Conservation (phyloP, 1,284 basidiomycete species). For the Erythrobasidium hasegawianum region DNA sequence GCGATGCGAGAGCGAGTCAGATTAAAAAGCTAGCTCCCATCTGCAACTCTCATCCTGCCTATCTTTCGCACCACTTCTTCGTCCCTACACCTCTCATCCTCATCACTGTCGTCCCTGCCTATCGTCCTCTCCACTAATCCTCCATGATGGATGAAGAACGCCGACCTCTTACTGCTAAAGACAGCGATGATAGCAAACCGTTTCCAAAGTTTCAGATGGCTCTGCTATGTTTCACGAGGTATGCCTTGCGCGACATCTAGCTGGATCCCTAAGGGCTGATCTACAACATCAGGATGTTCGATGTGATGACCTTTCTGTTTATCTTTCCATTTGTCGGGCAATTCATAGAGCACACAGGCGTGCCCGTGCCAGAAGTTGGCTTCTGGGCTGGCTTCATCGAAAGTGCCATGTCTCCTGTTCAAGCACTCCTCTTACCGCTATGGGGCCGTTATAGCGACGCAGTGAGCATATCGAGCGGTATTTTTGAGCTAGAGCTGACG, state of each 20-base stretch:
- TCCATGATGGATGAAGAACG: slow-evolving; percentile 8
- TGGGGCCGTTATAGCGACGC: slow-evolving; percentile 27
- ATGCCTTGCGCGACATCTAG: no score
- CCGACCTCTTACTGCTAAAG: slow-evolving; percentile 13
- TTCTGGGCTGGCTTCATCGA: slow-evolving; percentile 51
- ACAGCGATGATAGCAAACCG: slow-evolving; percentile 35
- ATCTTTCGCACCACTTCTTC: no score
- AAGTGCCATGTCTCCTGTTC: not conserved
- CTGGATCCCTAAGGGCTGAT: no score
- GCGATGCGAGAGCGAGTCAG: no score
- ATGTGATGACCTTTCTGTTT: slow-evolving; percentile 43
- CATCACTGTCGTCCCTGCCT: no score
- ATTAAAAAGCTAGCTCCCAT: no score
- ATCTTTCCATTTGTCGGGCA: slow-evolving; percentile 23
- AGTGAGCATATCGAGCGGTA: no score
- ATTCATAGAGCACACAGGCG: slow-evolving; percentile 38
- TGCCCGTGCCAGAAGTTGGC: slow-evolving; percentile 48
- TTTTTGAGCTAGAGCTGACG: no score
- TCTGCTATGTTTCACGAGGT: slow-evolving; percentile 50
- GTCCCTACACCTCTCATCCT: no score
- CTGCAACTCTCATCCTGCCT: no score
- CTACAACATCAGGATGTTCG: slow-evolving; percentile 39
- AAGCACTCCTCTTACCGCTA: not conserved
- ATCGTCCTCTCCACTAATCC: no score
- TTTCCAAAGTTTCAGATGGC: slow-evolving; percentile 48